Conservation (phyloP, 2,329 filamentous ascomycete genomes). For the Claviceps humidiphila region DNA sequence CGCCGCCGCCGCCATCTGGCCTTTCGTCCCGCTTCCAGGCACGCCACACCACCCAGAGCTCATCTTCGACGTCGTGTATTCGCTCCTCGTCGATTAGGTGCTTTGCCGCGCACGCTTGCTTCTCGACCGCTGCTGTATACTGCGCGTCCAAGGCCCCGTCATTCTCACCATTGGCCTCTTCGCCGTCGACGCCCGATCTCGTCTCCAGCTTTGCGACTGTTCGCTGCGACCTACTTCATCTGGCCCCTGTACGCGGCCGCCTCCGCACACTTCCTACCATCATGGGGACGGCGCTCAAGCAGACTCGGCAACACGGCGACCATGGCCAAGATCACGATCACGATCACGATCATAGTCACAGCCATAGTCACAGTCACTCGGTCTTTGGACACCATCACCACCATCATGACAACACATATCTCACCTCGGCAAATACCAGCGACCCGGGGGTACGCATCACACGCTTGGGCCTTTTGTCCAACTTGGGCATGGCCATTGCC, state of each 20-base stretch:
- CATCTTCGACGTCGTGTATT: background rate
- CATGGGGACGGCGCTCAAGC: constrained; percentile 19
- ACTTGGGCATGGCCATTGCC: constrained; percentile 83
- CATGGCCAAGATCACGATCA: constrained; percentile 25
- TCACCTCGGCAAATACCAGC: constrained; percentile 74
- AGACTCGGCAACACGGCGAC: constrained; percentile 19
- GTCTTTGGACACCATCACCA: constrained; percentile 56
- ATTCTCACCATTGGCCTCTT: background rate
- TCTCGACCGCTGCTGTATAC: constrained; percentile 1
- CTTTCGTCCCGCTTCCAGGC: background rate
- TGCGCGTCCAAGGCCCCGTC: background rate
- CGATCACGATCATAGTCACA: constrained; percentile 24
- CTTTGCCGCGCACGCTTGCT: constrained; percentile 3
- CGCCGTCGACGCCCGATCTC: constrained; percentile 5
- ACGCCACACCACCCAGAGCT: background rate
- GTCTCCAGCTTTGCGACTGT: background rate
- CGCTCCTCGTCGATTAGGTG: background rate
- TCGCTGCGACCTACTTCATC: constrained; percentile 9
- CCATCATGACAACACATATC: constrained; percentile 84
- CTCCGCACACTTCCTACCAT: constrained; percentile 12
- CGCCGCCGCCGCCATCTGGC: background rate
- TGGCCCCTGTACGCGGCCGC: constrained; percentile 11
- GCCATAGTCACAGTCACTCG: constrained; percentile 20
- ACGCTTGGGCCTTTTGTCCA: constrained; percentile 55
- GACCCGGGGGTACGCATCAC: constrained; percentile 53